Conservation (phyloP, 2,329 filamentous ascomycete species). For the Sporothrix humicola region DNA sequence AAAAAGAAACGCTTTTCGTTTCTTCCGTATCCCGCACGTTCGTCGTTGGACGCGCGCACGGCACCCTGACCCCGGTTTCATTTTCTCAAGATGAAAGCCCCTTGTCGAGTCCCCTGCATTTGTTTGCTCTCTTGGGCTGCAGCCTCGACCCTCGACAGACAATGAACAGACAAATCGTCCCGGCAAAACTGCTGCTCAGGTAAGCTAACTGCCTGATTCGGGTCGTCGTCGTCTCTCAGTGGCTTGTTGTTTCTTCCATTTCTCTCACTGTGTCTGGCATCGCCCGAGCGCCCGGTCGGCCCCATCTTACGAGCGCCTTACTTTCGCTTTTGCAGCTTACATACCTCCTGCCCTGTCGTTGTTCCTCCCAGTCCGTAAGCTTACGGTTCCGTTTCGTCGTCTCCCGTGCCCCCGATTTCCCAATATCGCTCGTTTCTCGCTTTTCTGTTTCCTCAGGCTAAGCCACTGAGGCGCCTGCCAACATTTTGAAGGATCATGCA, state of each 20-base stretch:
- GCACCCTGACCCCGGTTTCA: constrained; percentile 22
- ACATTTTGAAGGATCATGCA: neutral
- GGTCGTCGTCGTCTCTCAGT: neutral
- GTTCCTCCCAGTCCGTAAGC: constrained; percentile 3
- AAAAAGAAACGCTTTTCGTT: neutral
- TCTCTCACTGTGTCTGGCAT: neutral
- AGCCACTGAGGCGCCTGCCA: constrained; percentile 12
- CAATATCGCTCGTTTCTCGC: constrained; percentile 3
- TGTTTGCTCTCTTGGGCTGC: neutral
- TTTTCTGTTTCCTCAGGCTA: constrained; percentile 6
- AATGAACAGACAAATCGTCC: neutral
- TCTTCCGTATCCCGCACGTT: constrained; percentile 21
- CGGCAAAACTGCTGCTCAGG: neutral
- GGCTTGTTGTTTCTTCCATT: neutral
- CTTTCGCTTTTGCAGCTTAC: too few species aligned
- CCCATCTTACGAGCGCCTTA: neutral
- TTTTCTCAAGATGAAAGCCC: neutral
- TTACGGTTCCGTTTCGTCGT: constrained; percentile 10
- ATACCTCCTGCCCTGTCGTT: neutral
- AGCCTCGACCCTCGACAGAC: neutral
- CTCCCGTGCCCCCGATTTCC: neutral
- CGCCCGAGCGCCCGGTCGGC: constrained; percentile 1
- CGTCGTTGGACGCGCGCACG: constrained; percentile 11
- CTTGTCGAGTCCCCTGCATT: constrained; percentile 11
- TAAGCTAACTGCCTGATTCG: neutral